Percentiles rank a stretch among this genome's conserved stretches.
phyloP scores from a whole-genome alignment of 208 protist species.

The Trypanosoma brucei region DNA sequence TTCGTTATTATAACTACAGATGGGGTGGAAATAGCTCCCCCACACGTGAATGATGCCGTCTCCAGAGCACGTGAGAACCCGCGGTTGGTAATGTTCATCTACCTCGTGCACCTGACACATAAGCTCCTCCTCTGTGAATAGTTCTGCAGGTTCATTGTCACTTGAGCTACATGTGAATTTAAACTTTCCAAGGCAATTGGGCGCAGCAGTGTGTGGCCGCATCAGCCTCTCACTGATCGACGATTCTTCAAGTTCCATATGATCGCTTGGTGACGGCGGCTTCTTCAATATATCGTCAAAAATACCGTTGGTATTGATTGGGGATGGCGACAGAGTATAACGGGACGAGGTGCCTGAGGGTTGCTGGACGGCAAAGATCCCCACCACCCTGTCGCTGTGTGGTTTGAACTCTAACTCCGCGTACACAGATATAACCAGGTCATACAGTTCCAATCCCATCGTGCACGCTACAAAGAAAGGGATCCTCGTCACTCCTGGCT shows the following conservation, averaged over 20 bases:
- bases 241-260: neutral
- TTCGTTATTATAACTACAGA: conserved; percentile 6
- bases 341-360: neutral
- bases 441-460: conserved; percentile 21
- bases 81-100: neutral
- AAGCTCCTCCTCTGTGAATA: neutral
- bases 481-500: conserved; percentile 3
- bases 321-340: neutral
- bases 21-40: neutral
- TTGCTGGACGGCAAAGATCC: conserved; percentile 14
- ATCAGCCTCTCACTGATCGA: neutral
- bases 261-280: neutral
- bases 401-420: conserved; percentile 16
- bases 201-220: no score
- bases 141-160: neutral
- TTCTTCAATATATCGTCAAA: neutral
- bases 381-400: conserved; percentile 27
- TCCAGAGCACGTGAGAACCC: neutral
- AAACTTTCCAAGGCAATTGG: neutral
- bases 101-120: neutral
- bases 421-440: conserved; percentile 12
- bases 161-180: neutral
- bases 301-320: neutral
- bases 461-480: conserved; percentile 34
- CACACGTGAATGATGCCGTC: conserved; percentile 2